A percentile compares a stretch with the other conserved stretches of the same genome.
Evolutionary conservation across 768 basidiomycete genomes (phyloP).

Genomic region (Chalciporus pseudorubinellus): DNA sequence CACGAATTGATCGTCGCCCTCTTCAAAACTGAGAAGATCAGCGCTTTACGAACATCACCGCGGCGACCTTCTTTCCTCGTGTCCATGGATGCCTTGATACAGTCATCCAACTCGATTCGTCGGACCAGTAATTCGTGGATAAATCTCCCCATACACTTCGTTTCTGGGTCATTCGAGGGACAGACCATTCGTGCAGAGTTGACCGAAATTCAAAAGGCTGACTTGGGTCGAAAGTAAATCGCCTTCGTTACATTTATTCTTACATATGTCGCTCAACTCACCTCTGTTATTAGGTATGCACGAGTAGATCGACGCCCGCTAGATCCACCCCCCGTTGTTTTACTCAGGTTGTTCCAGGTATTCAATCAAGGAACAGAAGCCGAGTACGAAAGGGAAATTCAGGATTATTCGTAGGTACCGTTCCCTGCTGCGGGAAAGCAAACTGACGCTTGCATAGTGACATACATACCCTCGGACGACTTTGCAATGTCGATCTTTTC

Average conservation of each 20-base stretch:
- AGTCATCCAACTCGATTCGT: slow-evolving; percentile 17
- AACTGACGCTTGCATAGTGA: slow-evolving; percentile 41
- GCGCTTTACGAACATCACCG: background rate
- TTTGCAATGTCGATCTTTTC: slow-evolving; percentile 79
- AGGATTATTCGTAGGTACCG: slow-evolving; percentile 45
- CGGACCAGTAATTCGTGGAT: slow-evolving; percentile 29
- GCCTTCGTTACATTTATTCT: background rate
- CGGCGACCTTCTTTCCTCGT: background rate
- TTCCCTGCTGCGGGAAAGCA: background rate
- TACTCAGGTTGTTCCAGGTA: slow-evolving; percentile 51
- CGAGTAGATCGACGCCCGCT: slow-evolving; percentile 64
- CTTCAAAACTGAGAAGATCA: slow-evolving; percentile 9
- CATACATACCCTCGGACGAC: slow-evolving; percentile 59
- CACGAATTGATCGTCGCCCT: slow-evolving; percentile 14
- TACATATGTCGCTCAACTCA: slow-evolving; percentile 5
- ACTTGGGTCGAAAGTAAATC: slow-evolving; percentile 62
- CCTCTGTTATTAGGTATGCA: slow-evolving; percentile 42
- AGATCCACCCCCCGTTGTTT: slow-evolving; percentile 62
- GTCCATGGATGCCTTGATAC: slow-evolving; percentile 21
- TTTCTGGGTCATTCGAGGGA: slow-evolving; percentile 59
- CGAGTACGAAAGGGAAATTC: slow-evolving; percentile 47
- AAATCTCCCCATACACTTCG: slow-evolving; percentile 50
- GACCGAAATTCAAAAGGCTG: slow-evolving; percentile 62
- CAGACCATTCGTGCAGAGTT: slow-evolving; percentile 52
- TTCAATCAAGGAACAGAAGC: slow-evolving; percentile 37